Conservation (phyloP, 2,329 filamentous ascomycete genomes). For the Calcarisporium arbuscula region DNA sequence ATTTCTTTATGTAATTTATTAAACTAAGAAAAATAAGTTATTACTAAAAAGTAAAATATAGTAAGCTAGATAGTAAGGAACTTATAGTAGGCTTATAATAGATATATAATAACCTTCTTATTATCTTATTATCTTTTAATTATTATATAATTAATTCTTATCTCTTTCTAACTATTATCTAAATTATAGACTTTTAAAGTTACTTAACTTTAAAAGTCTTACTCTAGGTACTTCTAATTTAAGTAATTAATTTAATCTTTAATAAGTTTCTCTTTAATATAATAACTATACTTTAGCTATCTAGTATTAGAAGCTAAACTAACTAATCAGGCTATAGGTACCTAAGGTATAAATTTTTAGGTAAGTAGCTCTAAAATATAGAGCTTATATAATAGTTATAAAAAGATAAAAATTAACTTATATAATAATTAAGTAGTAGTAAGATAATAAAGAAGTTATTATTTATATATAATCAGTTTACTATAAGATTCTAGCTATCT, state of each 20-base stretch:
- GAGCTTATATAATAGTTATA: background rate
- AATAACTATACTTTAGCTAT: background rate
- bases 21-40: background rate
- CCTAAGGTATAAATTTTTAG: no score
- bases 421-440: slow-evolving; percentile 1
- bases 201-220: background rate
- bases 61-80: no score
- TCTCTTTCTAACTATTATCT: background rate
- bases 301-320: background rate
- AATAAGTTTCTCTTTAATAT: background rate
- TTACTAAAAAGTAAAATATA: no score
- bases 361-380: no score
- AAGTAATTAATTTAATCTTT: background rate
- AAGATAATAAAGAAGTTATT: background rate
- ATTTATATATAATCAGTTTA: background rate
- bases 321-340: background rate
- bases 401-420: background rate
- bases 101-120: background rate
- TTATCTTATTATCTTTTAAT: background rate
- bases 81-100: no score
- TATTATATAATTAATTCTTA: background rate
- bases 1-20: background rate
- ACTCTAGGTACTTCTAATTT: background rate
- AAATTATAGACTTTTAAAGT: background rate
- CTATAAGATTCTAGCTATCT: background rate